Conservation (phyloP, 2,329 filamentous ascomycete genomes). For the Rachicladosporium sp. region DNA sequence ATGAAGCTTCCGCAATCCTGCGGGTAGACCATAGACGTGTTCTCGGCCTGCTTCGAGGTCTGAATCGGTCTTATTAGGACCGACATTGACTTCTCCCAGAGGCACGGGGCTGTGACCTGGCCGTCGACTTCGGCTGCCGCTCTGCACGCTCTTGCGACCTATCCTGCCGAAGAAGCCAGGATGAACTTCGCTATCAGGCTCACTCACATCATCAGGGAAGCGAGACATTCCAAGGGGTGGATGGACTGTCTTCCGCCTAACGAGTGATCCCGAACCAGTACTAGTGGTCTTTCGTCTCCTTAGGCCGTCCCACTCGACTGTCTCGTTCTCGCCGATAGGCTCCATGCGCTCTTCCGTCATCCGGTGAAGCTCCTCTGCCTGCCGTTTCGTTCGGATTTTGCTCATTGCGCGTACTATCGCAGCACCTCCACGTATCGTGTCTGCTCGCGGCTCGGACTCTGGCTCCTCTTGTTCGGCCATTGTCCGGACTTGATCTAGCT, state of each 20-base stretch:
- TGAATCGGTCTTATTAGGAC: constrained; percentile 10
- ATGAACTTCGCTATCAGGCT: constrained; percentile 30
- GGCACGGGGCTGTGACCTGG: constrained; percentile 20
- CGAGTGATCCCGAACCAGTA: constrained; percentile 32
- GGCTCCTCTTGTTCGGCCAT: constrained; percentile 91
- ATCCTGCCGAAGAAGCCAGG: constrained; percentile 35
- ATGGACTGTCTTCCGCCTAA: constrained; percentile 43
- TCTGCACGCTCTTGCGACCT: constrained; percentile 11
- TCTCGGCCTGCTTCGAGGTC: not conserved
- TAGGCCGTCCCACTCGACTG: constrained; percentile 85
- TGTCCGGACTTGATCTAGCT: constrained; percentile 88
- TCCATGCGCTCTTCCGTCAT: constrained; percentile 72
- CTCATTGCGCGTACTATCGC: constrained; percentile 80
- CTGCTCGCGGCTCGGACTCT: constrained; percentile 92
- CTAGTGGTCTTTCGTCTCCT: constrained; percentile 54
- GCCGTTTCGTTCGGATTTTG: constrained; percentile 59
- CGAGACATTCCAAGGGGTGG: constrained; percentile 80
- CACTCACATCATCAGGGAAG: constrained; percentile 50
- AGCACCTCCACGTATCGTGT: constrained; percentile 83
- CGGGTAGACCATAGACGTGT: no score
- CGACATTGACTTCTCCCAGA: constrained; percentile 25
- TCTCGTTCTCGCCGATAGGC: constrained; percentile 65
- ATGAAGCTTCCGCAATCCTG: no score
- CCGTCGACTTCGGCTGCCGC: constrained; percentile 7
- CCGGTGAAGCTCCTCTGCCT: constrained; percentile 65